Percentiles rank a stretch among this genome's conserved stretches.
These are phyloP conservation scores for Sanghuangporus sanghuang DNA, from an alignment of 1,284 basidiomycete species.

Conservation along the genomic window DNA sequence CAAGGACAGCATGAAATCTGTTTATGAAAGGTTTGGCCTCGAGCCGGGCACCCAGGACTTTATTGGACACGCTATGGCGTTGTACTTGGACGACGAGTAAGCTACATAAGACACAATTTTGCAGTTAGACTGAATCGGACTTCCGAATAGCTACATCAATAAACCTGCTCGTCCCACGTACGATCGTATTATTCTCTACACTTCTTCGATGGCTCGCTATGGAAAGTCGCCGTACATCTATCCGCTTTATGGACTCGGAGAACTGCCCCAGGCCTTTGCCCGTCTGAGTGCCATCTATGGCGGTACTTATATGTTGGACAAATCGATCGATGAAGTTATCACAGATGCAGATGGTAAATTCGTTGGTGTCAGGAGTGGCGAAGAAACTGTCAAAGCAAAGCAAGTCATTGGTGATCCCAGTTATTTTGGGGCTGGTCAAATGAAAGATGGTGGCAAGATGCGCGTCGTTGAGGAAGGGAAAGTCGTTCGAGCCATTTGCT, in stretches of 20 bases:
- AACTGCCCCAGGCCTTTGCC: slow-evolving; percentile 98
- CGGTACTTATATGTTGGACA: slow-evolving; percentile 99
- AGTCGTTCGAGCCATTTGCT: slow-evolving; percentile 95
- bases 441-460: slow-evolving; percentile 67
- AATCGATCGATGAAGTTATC: slow-evolving; percentile 89
- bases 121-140: slow-evolving; percentile 1
- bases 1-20: slow-evolving; percentile 83
- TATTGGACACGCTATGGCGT: slow-evolving; percentile 98
- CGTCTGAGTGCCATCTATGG: slow-evolving; percentile 98
- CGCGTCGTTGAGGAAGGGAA: slow-evolving; percentile 90
- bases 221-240: slow-evolving; percentile 99
- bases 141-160: slow-evolving; percentile 73
- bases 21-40: slow-evolving; percentile 96
- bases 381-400: slow-evolving; percentile 95
- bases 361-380: slow-evolving; percentile 84
- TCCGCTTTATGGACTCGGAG: slow-evolving; percentile 97
- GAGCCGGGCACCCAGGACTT: slow-evolving; percentile 99
- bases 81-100: slow-evolving; percentile 96
- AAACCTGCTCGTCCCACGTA: slow-evolving; percentile 89
- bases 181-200: slow-evolving; percentile 96
- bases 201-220: slow-evolving; percentile 97
- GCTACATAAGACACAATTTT: slow-evolving; percentile 27
- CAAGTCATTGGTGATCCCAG: slow-evolving; percentile 98
- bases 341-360: slow-evolving; percentile 86
- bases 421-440: slow-evolving; percentile 83